Conservation (phyloP, 805 yeast genomes). For the Ogataea ganodermae region DNA sequence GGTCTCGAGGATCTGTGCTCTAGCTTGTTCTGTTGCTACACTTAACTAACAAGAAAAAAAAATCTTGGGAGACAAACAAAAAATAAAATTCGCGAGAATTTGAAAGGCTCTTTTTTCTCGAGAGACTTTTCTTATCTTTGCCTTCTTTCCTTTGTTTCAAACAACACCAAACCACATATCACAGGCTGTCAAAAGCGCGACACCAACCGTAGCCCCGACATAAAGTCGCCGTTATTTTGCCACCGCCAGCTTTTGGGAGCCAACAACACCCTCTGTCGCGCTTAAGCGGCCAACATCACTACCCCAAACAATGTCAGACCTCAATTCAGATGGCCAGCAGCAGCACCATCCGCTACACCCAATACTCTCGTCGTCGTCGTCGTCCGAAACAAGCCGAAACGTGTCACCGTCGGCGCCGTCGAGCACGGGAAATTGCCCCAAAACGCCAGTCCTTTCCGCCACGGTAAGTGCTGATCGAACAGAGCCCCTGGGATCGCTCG, state of each 20-base stretch:
- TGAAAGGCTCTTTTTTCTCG: neutral
- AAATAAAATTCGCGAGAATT: neutral
- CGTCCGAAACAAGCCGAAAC: constrained; percentile 21
- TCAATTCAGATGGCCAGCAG: neutral
- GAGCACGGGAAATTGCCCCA: neutral
- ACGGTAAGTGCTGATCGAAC: constrained; percentile 7
- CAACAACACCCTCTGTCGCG: neutral
- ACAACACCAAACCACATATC: neutral
- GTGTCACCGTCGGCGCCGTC: constrained; percentile 14
- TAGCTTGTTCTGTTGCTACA: neutral
- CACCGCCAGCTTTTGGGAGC: neutral
- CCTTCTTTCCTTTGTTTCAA: neutral
- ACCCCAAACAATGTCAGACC: constrained; percentile 9
- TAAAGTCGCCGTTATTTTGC: neutral
- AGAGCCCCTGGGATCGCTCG: constrained; percentile 1
- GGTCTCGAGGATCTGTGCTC: too few species aligned
- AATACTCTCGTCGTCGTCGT: constrained; percentile 25
- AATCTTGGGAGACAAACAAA: neutral
- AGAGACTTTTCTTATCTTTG: constrained; percentile 6
- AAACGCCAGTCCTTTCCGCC: constrained; percentile 3
- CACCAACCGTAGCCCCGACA: neutral
- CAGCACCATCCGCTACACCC: constrained; percentile 25
- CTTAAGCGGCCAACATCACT: neutral
- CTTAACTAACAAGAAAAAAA: neutral
- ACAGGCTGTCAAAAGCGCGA: neutral